Evolutionary conservation across 176 grass and related monocot genomes (phyloP).

Genomic region (Aegilops sharonensis): DNA sequence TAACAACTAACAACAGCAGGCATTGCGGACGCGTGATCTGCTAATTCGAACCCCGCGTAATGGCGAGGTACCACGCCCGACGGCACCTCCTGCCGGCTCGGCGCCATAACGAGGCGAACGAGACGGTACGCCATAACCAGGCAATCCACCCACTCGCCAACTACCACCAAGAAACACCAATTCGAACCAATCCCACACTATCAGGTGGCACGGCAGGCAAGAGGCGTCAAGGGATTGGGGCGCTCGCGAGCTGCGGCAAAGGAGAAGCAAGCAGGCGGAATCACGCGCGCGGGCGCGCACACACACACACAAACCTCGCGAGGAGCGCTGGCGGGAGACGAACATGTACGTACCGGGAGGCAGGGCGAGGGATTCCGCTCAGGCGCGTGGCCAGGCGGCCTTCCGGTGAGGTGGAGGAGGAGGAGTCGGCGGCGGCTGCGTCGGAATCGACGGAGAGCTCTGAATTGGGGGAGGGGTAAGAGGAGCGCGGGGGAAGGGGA

Average conservation of each 20-base stretch:
- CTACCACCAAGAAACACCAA: not conserved
- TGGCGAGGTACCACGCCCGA: not conserved
- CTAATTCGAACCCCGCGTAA: not conserved
- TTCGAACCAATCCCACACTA: not conserved
- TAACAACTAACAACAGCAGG: not conserved
- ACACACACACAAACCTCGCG: not conserved
- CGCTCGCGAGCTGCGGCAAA: not conserved
- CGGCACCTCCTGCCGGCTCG: not conserved
- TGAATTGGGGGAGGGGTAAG: conserved; percentile 1
- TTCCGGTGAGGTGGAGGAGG: no score
- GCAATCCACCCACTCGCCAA: not conserved
- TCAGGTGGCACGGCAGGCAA: not conserved
- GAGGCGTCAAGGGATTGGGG: not conserved
- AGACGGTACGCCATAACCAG: not conserved
- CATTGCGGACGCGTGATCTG: not conserved
- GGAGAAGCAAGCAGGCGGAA: not conserved
- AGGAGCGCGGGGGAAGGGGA: no score
- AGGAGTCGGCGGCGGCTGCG: not conserved
- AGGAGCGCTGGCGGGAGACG: not conserved
- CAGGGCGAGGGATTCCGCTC: not conserved
- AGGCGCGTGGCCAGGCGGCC: not conserved
- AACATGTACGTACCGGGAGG: not conserved
- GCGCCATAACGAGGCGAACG: not conserved
- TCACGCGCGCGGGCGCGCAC: not conserved
- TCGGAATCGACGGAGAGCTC: not conserved